These are phyloP conservation scores for Fusarium verrucosum DNA, from an alignment of 2,329 filamentous ascomycete species.

Conservation along the genomic window DNA sequence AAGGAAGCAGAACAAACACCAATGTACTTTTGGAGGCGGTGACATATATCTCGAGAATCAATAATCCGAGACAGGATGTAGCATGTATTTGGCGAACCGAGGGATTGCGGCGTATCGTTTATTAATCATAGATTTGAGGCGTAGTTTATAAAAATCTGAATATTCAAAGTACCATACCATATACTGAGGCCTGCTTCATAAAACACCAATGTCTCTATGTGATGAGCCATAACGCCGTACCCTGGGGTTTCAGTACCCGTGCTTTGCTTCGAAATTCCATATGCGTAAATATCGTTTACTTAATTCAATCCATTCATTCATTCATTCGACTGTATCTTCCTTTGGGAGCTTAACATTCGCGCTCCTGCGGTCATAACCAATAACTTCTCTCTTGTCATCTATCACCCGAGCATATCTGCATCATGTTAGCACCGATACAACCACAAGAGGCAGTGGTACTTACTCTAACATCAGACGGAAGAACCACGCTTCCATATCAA, in stretches of 20 bases:
- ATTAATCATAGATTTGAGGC: slow-evolving; percentile 39
- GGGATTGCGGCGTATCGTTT: slow-evolving; percentile 32
- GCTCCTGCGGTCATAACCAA: slow-evolving; percentile 59
- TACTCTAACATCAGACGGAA: slow-evolving; percentile 76
- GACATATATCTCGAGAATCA: not conserved
- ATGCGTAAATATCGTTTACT: not conserved
- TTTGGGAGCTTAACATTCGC: slow-evolving; percentile 38
- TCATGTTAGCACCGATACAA: slow-evolving; percentile 4
- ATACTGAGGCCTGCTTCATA: not conserved
- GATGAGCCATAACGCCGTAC: slow-evolving; percentile 18
- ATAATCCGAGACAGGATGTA: slow-evolving; percentile 2
- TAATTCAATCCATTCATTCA: not conserved
- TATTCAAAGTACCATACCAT: not conserved
- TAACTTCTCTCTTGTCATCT: slow-evolving; percentile 67
- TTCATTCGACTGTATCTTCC: not conserved
- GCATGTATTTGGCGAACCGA: slow-evolving; percentile 23
- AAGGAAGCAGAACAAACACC: not conserved
- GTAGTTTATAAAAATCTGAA: slow-evolving; percentile 17
- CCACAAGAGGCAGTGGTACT: slow-evolving; percentile 42
- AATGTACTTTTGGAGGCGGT: slow-evolving; percentile 8
- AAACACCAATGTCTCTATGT: not conserved
- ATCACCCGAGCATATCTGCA: slow-evolving; percentile 70
- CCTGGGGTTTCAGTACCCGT: not conserved
- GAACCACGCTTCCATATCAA: slow-evolving; percentile 76
- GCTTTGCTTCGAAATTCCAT: slow-evolving; percentile 7